A percentile compares a stretch with the other conserved stretches of the same genome.
Conservation (phyloP, 202 grass and related monocot species). For the Eragrostis tef region DNA sequence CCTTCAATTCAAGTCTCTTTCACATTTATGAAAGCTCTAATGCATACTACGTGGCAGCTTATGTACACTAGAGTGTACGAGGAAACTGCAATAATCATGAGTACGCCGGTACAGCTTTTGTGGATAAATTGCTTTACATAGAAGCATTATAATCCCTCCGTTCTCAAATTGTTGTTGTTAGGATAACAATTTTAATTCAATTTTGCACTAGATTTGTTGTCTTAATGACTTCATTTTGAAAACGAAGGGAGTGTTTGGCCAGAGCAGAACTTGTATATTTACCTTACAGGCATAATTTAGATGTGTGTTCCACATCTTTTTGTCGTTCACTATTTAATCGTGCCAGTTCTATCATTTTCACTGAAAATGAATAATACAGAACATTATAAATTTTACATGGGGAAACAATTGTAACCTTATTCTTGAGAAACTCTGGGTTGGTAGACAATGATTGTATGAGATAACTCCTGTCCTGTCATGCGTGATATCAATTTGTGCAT, state of each 20-base stretch:
- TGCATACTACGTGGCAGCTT: neutral
- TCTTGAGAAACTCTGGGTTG: slow-evolving; percentile 73
- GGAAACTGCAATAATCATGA: neutral
- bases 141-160: neutral
- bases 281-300: neutral
- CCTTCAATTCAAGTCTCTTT: neutral
- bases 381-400: neutral
- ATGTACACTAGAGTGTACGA: neutral
- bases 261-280: neutral
- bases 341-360: neutral
- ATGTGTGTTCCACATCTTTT: neutral
- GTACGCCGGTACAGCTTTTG: neutral
- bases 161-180: no score
- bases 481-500: slow-evolving; percentile 13
- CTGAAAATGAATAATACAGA: neutral
- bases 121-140: neutral
- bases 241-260: neutral
- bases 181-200: no score
- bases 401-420: slow-evolving; percentile 54
- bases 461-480: slow-evolving; percentile 58
- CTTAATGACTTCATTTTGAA: no score
- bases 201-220: no score
- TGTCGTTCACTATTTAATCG: neutral
- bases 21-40: neutral
- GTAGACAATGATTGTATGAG: slow-evolving; percentile 73